phyloP scores from a whole-genome alignment of 257 asterid genomes.

The Rauvolfia tetraphylla region DNA sequence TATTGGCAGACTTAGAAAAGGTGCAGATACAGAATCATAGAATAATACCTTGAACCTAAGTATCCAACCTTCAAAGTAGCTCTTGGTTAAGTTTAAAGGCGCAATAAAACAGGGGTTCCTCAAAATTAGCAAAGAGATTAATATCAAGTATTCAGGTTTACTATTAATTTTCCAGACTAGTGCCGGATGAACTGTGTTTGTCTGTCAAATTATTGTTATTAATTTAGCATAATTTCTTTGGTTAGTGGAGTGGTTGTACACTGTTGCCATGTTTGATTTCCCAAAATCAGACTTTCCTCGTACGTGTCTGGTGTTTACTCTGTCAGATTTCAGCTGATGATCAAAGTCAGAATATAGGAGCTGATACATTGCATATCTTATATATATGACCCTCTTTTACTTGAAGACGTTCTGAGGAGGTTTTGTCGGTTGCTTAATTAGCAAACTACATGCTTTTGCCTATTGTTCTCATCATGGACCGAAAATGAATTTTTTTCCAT shows the following conservation, averaged over 20 bases:
- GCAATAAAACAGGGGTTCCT: conserved; percentile 30
- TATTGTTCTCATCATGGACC: neutral
- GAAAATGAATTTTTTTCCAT: neutral
- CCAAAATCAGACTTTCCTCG: conserved; percentile 53
- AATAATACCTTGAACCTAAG: neutral
- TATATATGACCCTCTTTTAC: too few relatives aligned
- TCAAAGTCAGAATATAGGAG: neutral
- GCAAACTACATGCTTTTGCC: neutral
- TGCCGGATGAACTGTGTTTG: conserved; percentile 55
- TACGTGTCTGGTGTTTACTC: conserved; percentile 48
- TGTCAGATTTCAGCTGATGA: conserved; percentile 14
- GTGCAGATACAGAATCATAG: neutral
- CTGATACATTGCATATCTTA: neutral
- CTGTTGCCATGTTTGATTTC: conserved; percentile 45
- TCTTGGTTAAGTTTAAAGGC: conserved; percentile 30
- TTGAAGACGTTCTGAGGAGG: neutral
- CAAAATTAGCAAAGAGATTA: conserved; percentile 36
- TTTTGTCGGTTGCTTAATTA: neutral
- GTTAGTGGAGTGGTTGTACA: conserved; percentile 58
- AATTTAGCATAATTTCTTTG: conserved; percentile 22
- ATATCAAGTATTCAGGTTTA: conserved; percentile 14
- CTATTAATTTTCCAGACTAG: conserved; percentile 33
- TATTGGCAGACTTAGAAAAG: neutral
- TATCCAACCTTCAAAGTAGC: conserved; percentile 22
- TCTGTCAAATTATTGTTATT: conserved; percentile 35